A percentile compares a stretch with the other conserved stretches of the same genome.
Evolutionary conservation across 139 green algal species (phyloP).

Genomic region (Pleodorina starrii): DNA sequence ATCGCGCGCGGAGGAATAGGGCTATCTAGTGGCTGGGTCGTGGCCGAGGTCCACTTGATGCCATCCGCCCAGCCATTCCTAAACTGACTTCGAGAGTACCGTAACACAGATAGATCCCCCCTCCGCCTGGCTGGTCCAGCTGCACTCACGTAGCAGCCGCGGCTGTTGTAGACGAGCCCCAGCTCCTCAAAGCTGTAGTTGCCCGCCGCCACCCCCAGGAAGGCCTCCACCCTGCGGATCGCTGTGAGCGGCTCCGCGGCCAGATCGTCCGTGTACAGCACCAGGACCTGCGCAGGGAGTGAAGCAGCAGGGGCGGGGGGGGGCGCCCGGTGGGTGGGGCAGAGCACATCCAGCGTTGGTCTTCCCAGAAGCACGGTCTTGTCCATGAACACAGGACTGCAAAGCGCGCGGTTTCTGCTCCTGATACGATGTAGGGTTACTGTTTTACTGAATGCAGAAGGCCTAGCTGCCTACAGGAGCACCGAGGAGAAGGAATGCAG

Average conservation of each 20-base stretch:
- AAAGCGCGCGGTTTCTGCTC: too few species aligned
- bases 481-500: too few species aligned
- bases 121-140: too few species aligned
- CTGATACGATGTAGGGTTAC: too few species aligned
- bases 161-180: conserved; percentile 6
- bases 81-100: background rate
- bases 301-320: background rate
- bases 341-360: too few species aligned
- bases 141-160: conserved; percentile 42
- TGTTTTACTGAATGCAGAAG: too few species aligned
- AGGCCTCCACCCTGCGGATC: background rate
- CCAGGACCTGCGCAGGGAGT: conserved; percentile 12
- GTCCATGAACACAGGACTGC: too few species aligned
- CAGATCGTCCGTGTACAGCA: conserved; percentile 46
- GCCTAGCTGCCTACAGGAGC: too few species aligned
- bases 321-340: background rate
- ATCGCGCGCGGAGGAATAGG: background rate
- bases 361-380: too few species aligned
- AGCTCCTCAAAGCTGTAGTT: background rate
- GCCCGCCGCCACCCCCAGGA: background rate
- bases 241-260: background rate
- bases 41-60: background rate
- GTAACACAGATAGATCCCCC: background rate
- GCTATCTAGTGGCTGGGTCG: background rate
- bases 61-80: background rate